Evolutionary conservation across 2,329 filamentous ascomycete species (phyloP), one percentile per base, ranked within the genome.

Genomic region (Xylariales sp.): DNA sequence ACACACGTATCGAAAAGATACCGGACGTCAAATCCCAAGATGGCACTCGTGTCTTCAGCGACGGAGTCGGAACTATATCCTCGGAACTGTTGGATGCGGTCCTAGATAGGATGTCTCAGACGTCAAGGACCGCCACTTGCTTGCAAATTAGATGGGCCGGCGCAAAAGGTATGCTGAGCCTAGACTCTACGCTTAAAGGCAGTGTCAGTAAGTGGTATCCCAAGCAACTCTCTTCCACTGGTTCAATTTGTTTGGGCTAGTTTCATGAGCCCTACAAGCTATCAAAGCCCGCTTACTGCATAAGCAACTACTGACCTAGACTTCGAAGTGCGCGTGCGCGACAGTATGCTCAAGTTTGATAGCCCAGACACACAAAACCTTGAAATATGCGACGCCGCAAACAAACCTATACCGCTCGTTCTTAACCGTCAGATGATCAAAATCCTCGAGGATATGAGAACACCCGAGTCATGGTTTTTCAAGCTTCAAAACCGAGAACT

Each of bases 341-440:
- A 83, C 0, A 95, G 92, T 4, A 97, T 97, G 93, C 83, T 87
- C 64, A 97, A 97, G 73, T 97, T 96, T 70, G 76, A 84, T 1
- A 89, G 88, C 59, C 74, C 81, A 0, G 83, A 86, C 46, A 80
- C 76, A 1, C 77, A 76, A 4, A 85, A 90, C 58, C 82, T 95
- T 1, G 92, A 91, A 67, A 92, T 94, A 52, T 94, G 91, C 74
- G 91, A 91, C 54, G 85, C 88, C 49, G 89, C 89, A 0, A 88
- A 87, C 45, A 88, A 85, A 58, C 90, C 92, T 0, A 84, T 95
- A 6, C 87, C 87, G 0, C 83, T 94, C 71, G 87, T 89, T 18
- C 84, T 97, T 1, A 97, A 97, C 74, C 89, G 91, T 0, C 92
- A 93, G 71, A 83, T 94, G 68, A 93, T 97, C 80, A 97, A 97